These are phyloP conservation scores for Lachnellula cervina DNA, from an alignment of 2,329 filamentous ascomycete species.

Conservation along the genomic window DNA sequence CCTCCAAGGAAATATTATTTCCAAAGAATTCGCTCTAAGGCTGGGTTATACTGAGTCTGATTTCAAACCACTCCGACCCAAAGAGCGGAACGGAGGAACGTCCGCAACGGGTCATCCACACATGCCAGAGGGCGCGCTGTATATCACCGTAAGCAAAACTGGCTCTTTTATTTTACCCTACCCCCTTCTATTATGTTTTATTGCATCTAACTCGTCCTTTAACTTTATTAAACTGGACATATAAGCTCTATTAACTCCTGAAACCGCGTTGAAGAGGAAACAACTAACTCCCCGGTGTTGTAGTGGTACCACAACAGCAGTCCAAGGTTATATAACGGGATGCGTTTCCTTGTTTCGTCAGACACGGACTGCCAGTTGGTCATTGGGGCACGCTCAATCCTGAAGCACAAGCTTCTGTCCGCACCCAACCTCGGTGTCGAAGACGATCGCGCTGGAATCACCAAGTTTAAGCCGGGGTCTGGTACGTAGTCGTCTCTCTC, in stretches of 20 bases:
- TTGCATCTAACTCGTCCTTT: no score
- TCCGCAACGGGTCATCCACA: constrained; percentile 2
- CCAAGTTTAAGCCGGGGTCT: not conserved
- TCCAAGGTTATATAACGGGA: constrained; percentile 5
- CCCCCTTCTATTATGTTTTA: no score
- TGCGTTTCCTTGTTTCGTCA: constrained; percentile 12
- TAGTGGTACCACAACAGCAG: constrained; percentile 12
- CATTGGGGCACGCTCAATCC: constrained; percentile 9
- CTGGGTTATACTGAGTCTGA: constrained; percentile 1
- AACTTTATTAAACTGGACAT: no score
- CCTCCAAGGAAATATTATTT: constrained; percentile 10
- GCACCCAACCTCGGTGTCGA: constrained; percentile 2
- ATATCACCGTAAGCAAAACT: no score
- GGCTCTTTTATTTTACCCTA: no score
- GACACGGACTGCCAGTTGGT: constrained; percentile 8
- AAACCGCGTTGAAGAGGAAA: no score
- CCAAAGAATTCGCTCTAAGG: constrained; percentile 1
- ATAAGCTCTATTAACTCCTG: no score
- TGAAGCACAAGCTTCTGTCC: constrained; percentile 4
- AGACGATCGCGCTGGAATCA: not conserved
- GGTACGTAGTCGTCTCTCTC: not conserved
- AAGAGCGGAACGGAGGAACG: not conserved
- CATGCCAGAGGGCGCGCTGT: constrained; percentile 1
- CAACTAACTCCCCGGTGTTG: no score
- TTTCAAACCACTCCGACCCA: not conserved